These are phyloP conservation scores for Sarocladiaceae sp. DNA, from an alignment of 2,329 filamentous ascomycete genomes.

Conservation along the genomic window DNA sequence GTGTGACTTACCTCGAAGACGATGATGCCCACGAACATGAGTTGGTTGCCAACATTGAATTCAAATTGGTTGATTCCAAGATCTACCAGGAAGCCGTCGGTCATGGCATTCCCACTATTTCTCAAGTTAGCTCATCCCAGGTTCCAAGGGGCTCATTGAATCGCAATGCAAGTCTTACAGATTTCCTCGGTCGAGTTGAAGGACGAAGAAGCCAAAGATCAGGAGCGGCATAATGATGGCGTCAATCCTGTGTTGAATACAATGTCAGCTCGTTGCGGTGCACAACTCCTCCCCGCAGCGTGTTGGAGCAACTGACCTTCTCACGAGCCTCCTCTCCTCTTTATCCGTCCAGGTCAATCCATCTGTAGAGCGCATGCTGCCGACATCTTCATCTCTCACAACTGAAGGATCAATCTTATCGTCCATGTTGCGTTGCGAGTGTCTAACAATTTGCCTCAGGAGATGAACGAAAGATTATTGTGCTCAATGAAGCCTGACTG, in stretches of 20 bases:
- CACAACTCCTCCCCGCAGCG: too few relatives aligned
- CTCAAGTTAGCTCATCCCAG: not conserved
- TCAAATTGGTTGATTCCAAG: conserved; percentile 41
- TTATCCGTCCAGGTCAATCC: conserved; percentile 15
- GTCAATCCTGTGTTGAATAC: conserved; percentile 36
- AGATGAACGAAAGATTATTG: not conserved
- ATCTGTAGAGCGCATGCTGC: not conserved
- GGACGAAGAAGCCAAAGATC: conserved; percentile 39
- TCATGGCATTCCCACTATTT: not conserved
- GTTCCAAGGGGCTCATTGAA: not conserved
- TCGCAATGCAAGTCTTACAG: too few relatives aligned
- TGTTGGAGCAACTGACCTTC: too few relatives aligned
- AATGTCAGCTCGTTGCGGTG: not conserved
- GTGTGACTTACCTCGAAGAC: conserved; percentile 23
- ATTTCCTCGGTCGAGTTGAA: conserved; percentile 31
- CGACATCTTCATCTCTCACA: not conserved
- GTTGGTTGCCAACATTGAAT: conserved; percentile 41
- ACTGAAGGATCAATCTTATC: not conserved
- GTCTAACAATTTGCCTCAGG: not conserved
- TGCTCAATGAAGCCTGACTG: not conserved
- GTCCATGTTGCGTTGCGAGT: not conserved
- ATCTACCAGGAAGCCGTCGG: conserved; percentile 33
- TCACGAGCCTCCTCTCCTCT: conserved; percentile 19
- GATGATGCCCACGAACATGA: conserved; percentile 41
- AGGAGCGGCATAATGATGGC: conserved; percentile 39